A percentile compares a stretch with the other conserved stretches of the same genome.
Evolutionary conservation across 106 monocot species (phyloP).

Genomic region (Dioscorea dumetorum): DNA sequence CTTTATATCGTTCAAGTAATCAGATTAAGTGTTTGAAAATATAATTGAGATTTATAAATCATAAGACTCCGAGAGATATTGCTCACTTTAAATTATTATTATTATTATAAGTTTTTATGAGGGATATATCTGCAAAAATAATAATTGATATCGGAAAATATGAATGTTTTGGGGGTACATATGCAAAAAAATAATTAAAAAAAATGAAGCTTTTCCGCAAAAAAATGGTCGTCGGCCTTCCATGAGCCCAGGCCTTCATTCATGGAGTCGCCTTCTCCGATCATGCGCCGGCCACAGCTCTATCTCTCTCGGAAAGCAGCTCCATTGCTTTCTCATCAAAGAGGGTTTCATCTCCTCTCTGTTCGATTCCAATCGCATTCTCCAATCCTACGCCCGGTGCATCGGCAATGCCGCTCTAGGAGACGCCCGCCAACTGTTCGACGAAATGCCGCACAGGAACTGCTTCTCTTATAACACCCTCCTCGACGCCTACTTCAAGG

Average conservation of each 20-base stretch:
- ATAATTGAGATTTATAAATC: too few species aligned
- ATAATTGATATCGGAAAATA: too few species aligned
- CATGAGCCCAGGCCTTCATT: constrained; percentile 9
- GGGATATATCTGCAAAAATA: too few species aligned
- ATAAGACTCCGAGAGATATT: too few species aligned
- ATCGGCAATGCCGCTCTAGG: neutral
- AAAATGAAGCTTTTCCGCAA: too few species aligned
- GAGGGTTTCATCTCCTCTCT: constrained; percentile 33
- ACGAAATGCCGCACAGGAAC: constrained; percentile 51
- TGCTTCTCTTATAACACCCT: constrained; percentile 68
- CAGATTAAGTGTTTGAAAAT: too few species aligned
- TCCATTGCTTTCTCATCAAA: constrained; percentile 64
- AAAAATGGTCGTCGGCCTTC: too few species aligned
- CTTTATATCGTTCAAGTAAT: too few species aligned
- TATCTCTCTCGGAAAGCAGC: constrained; percentile 29
- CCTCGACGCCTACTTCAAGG: constrained; percentile 33
- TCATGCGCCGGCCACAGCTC: constrained; percentile 20
- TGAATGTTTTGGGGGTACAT: too few species aligned
- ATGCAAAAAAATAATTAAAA: too few species aligned
- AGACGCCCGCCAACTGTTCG: constrained; percentile 45
- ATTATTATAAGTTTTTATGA: too few species aligned
- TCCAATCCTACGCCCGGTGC: constrained; percentile 54
- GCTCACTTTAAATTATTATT: too few species aligned
- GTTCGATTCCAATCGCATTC: constrained; percentile 46
- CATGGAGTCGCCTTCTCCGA: constrained; percentile 25